These are phyloP conservation scores for Didymella lethalis DNA, from an alignment of 2,329 filamentous ascomycete species.

Conservation along the genomic window DNA sequence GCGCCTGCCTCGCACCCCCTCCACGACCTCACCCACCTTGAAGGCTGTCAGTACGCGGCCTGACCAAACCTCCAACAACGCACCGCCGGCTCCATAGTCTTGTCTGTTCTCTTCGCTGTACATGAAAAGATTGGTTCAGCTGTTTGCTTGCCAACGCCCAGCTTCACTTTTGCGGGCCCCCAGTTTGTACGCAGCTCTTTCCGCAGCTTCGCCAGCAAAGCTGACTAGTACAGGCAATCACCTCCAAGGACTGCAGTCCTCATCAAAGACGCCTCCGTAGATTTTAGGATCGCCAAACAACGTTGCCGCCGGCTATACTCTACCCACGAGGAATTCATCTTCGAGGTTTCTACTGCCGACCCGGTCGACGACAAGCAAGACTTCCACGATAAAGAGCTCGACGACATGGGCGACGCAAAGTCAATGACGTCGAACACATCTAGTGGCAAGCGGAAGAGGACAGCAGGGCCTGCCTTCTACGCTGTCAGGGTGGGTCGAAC, in stretches of 20 bases:
- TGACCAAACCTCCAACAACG: background rate
- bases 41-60: background rate
- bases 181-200: slow-evolving; percentile 16
- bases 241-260: background rate
- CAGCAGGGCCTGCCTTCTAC: slow-evolving; percentile 64
- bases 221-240: slow-evolving; percentile 10
- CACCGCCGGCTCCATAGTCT: background rate
- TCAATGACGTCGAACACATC: slow-evolving; percentile 41
- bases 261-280: background rate
- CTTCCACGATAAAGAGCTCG: slow-evolving; percentile 6
- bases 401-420: slow-evolving; percentile 28
- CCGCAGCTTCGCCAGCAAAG: slow-evolving; percentile 3
- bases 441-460: slow-evolving; percentile 63
- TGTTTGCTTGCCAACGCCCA: slow-evolving; percentile 11
- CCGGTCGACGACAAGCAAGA: background rate
- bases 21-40: slow-evolving; percentile 4
- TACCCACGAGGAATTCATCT: background rate
- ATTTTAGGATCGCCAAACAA: background rate
- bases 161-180: slow-evolving; percentile 12
- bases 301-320: background rate
- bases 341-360: slow-evolving; percentile 6
- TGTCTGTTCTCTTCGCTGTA: background rate
- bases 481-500: slow-evolving; percentile 67
- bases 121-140: slow-evolving; percentile 9
- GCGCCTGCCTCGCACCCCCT: slow-evolving; percentile 11